These are phyloP conservation scores for Coniochaeta pulveracea DNA, from an alignment of 2,329 filamentous ascomycete species.

Conservation along the genomic window DNA sequence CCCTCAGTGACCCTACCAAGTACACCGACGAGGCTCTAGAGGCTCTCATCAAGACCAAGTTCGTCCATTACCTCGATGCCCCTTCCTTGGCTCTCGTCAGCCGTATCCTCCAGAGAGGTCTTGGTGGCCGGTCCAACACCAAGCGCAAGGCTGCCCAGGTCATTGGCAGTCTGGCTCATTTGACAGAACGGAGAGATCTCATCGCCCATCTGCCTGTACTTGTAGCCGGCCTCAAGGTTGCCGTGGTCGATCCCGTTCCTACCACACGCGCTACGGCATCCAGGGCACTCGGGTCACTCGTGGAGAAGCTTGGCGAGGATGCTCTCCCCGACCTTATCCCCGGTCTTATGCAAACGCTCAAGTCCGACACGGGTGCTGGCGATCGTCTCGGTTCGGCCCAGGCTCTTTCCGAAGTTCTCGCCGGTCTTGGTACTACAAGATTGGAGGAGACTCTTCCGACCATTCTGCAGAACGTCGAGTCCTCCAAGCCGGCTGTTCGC, in stretches of 20 bases:
- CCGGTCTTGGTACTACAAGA: slow-evolving; percentile 82
- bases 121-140: slow-evolving; percentile 83
- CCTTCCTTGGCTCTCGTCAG: slow-evolving; percentile 91
- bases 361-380: slow-evolving; percentile 91
- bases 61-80: slow-evolving; percentile 95
- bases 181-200: slow-evolving; percentile 93
- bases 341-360: slow-evolving; percentile 93
- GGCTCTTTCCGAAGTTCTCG: slow-evolving; percentile 90
- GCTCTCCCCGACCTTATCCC: slow-evolving; percentile 94
- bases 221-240: slow-evolving; percentile 78
- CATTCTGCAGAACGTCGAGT: slow-evolving; percentile 91
- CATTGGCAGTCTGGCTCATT: slow-evolving; percentile 91
- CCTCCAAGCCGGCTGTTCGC: slow-evolving; percentile 77
- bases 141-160: slow-evolving; percentile 96
- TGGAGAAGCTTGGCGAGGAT: slow-evolving; percentile 96
- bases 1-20: slow-evolving; percentile 92
- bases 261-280: slow-evolving; percentile 94
- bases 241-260: slow-evolving; percentile 89
- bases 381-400: slow-evolving; percentile 94
- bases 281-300: slow-evolving; percentile 87
- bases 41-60: slow-evolving; percentile 92
- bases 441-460: slow-evolving; percentile 94
- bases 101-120: slow-evolving; percentile 84
- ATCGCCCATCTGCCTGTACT: slow-evolving; percentile 83
- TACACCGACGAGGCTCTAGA: slow-evolving; percentile 94